Conservation (phyloP, 2,329 filamentous ascomycete species). For the Diplocarpon mali region DNA sequence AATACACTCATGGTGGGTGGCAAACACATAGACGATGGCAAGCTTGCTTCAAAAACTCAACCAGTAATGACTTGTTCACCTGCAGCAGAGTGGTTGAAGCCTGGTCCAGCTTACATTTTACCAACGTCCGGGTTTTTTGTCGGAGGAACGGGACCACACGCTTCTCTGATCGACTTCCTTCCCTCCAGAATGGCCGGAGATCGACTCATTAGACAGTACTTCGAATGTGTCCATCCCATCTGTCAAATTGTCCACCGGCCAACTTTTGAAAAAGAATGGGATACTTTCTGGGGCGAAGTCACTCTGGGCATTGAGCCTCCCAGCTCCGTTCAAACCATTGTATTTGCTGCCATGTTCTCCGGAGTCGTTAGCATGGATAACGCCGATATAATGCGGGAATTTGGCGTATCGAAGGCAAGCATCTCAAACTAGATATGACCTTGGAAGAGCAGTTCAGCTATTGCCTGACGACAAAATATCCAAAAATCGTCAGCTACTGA, state of each 20-base stretch:
- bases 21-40: slow-evolving; percentile 7
- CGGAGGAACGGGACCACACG: slow-evolving; percentile 36
- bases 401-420: slow-evolving; percentile 37
- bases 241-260: slow-evolving; percentile 55
- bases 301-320: slow-evolving; percentile 48
- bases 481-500: background rate
- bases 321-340: slow-evolving; percentile 52
- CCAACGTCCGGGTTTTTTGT: slow-evolving; percentile 43
- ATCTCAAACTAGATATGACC: background rate
- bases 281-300: slow-evolving; percentile 54
- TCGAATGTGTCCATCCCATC: slow-evolving; percentile 55
- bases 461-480: background rate
- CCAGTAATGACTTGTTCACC: slow-evolving; percentile 15
- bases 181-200: slow-evolving; percentile 48
- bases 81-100: slow-evolving; percentile 45
- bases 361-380: slow-evolving; percentile 56
- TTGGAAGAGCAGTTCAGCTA: no score
- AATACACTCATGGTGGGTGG: slow-evolving; percentile 14
- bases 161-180: slow-evolving; percentile 47
- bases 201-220: slow-evolving; percentile 55
- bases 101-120: slow-evolving; percentile 38
- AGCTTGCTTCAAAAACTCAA: slow-evolving; percentile 11
- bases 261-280: slow-evolving; percentile 54
- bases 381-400: slow-evolving; percentile 37
- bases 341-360: slow-evolving; percentile 60